A percentile compares a stretch with the other conserved stretches of the same genome.
Conservation (phyloP, 371 early-diverging fungal genomes). For the Mucor piriformis region DNA sequence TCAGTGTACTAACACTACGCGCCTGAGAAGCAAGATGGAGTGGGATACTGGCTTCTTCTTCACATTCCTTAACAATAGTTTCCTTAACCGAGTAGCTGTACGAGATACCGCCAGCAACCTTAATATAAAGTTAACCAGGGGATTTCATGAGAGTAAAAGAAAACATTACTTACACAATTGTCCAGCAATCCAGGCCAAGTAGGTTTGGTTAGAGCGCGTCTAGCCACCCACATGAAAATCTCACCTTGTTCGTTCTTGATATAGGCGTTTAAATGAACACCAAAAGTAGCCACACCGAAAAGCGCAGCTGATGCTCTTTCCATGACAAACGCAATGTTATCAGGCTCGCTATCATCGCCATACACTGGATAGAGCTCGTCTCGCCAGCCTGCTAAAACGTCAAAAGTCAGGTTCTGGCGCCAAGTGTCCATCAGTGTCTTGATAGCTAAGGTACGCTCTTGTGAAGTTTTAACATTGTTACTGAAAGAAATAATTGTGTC, state of each 20-base stretch:
- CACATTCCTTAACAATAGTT: slow-evolving; percentile 85
- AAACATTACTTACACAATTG: slow-evolving; percentile 61
- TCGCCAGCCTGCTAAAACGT: slow-evolving; percentile 45
- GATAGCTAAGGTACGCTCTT: slow-evolving; percentile 40
- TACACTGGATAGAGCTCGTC: slow-evolving; percentile 85
- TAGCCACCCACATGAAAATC: slow-evolving; percentile 85
- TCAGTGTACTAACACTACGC: slow-evolving; percentile 63
- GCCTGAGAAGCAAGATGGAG: slow-evolving; percentile 56
- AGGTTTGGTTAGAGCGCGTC: slow-evolving; percentile 75
- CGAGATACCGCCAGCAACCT: slow-evolving; percentile 86
- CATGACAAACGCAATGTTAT: slow-evolving; percentile 64
- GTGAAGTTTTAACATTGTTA: slow-evolving; percentile 31
- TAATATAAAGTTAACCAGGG: slow-evolving; percentile 1
- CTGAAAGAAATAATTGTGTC: slow-evolving; percentile 28
- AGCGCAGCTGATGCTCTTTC: slow-evolving; percentile 82
- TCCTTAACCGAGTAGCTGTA: slow-evolving; percentile 61
- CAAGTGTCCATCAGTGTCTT: slow-evolving; percentile 45
- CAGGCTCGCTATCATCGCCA: slow-evolving; percentile 37
- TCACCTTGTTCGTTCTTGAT: slow-evolving; percentile 40
- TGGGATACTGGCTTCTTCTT: slow-evolving; percentile 88
- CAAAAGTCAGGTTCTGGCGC: slow-evolving; percentile 36
- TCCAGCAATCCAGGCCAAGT: slow-evolving; percentile 90
- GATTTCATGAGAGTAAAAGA: too few species aligned
- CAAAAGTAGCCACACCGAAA: slow-evolving; percentile 82
- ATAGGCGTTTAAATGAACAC: slow-evolving; percentile 85